These are phyloP conservation scores for Saposhnikovia divaricata DNA, from an alignment of 129 eudicot genomes.

Conservation along the genomic window DNA sequence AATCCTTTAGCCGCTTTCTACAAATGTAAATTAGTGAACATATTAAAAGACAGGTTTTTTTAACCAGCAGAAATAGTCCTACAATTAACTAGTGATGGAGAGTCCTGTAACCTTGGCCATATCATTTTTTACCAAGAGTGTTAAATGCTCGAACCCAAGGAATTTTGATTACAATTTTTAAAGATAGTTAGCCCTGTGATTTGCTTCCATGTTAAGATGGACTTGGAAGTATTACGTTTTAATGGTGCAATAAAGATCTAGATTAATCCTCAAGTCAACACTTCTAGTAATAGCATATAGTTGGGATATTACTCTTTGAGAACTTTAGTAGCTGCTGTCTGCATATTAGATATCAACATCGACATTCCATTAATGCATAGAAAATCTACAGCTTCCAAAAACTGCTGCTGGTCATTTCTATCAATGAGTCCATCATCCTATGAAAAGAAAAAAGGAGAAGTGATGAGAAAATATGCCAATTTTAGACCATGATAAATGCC, in stretches of 20 bases:
- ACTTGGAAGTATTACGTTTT: background rate
- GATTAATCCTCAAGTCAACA: background rate
- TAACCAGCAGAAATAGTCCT: background rate
- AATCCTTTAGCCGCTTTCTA: constrained; percentile 86
- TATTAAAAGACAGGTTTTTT: background rate
- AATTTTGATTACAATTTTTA: background rate
- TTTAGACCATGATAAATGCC: background rate
- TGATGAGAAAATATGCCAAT: background rate
- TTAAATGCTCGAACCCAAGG: background rate
- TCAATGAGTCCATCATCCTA: constrained; percentile 75
- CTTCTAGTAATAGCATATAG: background rate
- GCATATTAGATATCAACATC: constrained; percentile 46
- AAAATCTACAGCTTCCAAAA: constrained; percentile 77
- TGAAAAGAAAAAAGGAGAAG: background rate
- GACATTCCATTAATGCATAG: constrained; percentile 62
- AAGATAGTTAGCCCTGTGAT: background rate
- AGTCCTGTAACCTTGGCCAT: background rate
- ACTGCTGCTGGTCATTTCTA: constrained; percentile 60
- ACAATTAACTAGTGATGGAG: background rate
- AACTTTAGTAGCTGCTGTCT: constrained; percentile 64
- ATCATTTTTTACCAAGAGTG: background rate
- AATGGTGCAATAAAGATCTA: background rate
- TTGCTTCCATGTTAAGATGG: background rate
- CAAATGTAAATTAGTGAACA: constrained; percentile 17
- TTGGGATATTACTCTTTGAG: constrained; percentile 46